Evolutionary conservation across 805 yeast genomes (phyloP).

Genomic region (Monosporozyma yasuniensis): DNA sequence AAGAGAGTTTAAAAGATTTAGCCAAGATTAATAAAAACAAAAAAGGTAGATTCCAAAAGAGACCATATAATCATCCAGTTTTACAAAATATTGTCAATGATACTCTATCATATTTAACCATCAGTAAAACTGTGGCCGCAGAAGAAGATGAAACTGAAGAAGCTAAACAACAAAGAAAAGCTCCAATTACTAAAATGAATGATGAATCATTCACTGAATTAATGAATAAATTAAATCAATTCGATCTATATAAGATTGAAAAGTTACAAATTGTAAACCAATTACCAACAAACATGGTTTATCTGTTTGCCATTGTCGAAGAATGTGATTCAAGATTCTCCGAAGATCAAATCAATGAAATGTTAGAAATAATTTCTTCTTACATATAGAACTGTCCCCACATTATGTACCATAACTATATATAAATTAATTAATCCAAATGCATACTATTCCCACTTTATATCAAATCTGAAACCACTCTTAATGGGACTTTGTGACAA

Average conservation of each 20-base stretch:
- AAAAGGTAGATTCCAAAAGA: constrained; percentile 10
- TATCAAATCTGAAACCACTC: too few relatives aligned
- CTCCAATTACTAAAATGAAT: constrained; percentile 24
- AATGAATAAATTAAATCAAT: constrained; percentile 29
- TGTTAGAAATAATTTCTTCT: constrained; percentile 47
- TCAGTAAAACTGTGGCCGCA: constrained; percentile 15
- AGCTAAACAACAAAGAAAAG: constrained; percentile 11
- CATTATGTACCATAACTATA: background rate
- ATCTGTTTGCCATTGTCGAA: constrained; percentile 70
- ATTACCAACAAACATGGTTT: constrained; percentile 73
- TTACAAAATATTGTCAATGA: constrained; percentile 31
- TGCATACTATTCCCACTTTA: background rate
- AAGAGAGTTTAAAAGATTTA: constrained; percentile 7
- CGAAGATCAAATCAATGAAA: constrained; percentile 53
- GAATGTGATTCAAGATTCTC: constrained; percentile 83
- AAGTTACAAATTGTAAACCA: constrained; percentile 74
- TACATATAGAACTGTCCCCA: constrained; percentile 14
- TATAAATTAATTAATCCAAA: background rate
- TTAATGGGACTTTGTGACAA: too few relatives aligned
- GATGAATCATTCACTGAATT: constrained; percentile 26
- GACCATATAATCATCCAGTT: constrained; percentile 29
- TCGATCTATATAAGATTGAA: constrained; percentile 69
- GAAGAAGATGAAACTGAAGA: constrained; percentile 11
- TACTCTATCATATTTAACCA: constrained; percentile 21
- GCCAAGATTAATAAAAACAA: constrained; percentile 11